Evolutionary conservation across 2,329 filamentous ascomycete species (phyloP), one percentile per base, ranked within the genome.

Genomic region (Xylaria sp.): DNA sequence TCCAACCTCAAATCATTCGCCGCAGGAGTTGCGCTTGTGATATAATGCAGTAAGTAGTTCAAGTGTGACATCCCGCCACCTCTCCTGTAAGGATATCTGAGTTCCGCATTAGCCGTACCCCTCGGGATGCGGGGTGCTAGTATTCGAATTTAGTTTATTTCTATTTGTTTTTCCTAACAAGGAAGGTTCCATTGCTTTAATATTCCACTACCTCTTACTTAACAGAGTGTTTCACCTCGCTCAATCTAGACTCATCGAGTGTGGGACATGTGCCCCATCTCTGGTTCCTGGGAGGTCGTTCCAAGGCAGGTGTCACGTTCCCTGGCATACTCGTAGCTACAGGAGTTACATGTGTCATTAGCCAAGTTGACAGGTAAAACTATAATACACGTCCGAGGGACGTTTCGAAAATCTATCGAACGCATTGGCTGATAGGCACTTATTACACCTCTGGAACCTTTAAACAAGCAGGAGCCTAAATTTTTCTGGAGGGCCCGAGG

Each of bases 131-230:
- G 38, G 47, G 46, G 38, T 57, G 12, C 5, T 35, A 17, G 25
- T 40, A n/a, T n/a, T n/a, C n/a, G n/a, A n/a, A n/a, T n/a, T n/a
- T n/a, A 57, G 52, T 11, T 25, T 21, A 38, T 40, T 42, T 35
- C 31, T 42, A n/a, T 38, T 51, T 9, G 28, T 17, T 45, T 17
- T 52, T 60, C 61, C 61, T 45, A 60, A 63, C 31, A 8, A 31
- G 61, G 61, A 63, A 63, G 61, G 61, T 63, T 57, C 49, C 61
- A 50, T 63, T 51, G 38, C 38, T 8, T 52, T 23, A 12, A 52
- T 54, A 38, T 19, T 55, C 35, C 12, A 50, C 43, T 2, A n/a
- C 28, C 45, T 51, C 56, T 55, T 45, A 52, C 45, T 43, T 1
- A 51, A 45, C 31, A 47, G 33, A 38, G 11, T 7, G 50, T 55